Evolutionary conservation across 768 basidiomycete genomes (phyloP).

Genomic region (Auricularia sp.): DNA sequence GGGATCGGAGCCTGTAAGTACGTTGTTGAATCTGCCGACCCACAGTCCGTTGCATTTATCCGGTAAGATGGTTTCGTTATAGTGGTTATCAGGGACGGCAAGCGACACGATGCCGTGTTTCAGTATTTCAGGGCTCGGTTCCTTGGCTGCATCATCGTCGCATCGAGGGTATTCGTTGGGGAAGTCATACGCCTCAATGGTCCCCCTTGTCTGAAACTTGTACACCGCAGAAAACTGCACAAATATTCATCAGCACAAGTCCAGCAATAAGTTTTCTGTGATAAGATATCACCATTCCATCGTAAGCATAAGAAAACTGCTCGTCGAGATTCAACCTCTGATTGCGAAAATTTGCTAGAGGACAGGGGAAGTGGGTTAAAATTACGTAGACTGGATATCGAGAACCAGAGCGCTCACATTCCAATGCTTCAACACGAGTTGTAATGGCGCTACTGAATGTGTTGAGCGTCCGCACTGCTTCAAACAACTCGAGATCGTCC

Average conservation of each 20-base stretch:
- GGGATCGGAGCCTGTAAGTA: background rate
- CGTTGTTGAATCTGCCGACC: background rate
- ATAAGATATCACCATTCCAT: background rate
- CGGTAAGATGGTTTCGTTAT: no score
- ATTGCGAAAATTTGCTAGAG: background rate
- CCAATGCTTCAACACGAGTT: constrained; percentile 24
- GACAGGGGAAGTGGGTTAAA: background rate
- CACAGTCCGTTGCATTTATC: no score
- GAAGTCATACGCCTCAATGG: no score
- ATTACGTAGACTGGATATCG: background rate
- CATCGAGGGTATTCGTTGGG: no score
- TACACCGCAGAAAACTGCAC: background rate
- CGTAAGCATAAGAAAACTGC: background rate
- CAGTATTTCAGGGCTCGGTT: no score
- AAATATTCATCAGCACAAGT: background rate
- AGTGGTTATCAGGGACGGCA: no score
- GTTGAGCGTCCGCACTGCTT: constrained; percentile 20
- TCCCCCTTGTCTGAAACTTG: background rate
- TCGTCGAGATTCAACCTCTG: background rate
- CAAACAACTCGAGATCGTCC: constrained; percentile 24
- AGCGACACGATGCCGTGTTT: no score
- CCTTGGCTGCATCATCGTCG: no score
- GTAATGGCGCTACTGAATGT: constrained; percentile 24
- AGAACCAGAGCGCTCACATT: background rate
- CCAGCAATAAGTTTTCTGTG: no score